A percentile compares a stretch with the other conserved stretches of the same genome.
Evolutionary conservation across 768 basidiomycete species (phyloP).

Genomic region (Chalciporus piperatus): DNA sequence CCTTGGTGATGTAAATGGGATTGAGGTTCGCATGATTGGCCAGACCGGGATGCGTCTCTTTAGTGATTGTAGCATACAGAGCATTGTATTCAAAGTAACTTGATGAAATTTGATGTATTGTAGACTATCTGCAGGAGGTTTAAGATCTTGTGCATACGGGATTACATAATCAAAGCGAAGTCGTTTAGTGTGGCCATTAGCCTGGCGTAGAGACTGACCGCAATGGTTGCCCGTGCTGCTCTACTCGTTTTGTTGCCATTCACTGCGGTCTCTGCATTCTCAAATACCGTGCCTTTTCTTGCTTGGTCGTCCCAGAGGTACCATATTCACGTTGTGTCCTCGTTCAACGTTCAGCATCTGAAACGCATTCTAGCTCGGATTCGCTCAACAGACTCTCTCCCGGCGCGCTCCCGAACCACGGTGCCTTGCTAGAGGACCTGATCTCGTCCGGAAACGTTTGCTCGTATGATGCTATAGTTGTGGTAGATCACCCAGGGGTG

Average conservation of each 20-base stretch:
- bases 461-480: slow-evolving; percentile 59
- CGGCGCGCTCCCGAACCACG: slow-evolving; percentile 27
- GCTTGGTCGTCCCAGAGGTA: slow-evolving; percentile 72
- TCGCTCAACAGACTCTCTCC: slow-evolving; percentile 43
- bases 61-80: too few species aligned
- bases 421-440: slow-evolving; percentile 44
- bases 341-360: background rate
- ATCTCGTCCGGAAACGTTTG: slow-evolving; percentile 50
- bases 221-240: slow-evolving; percentile 45
- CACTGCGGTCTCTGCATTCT: slow-evolving; percentile 48
- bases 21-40: too few species aligned
- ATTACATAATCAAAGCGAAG: too few species aligned
- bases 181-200: too few species aligned
- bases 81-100: too few species aligned
- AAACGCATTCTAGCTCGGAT: slow-evolving; percentile 40
- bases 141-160: too few species aligned
- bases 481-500: slow-evolving; percentile 74
- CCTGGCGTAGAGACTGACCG: too few species aligned
- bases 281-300: slow-evolving; percentile 60
- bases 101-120: too few species aligned
- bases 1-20: too few species aligned
- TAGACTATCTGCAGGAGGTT: too few species aligned
- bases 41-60: too few species aligned
- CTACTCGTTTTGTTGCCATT: slow-evolving; percentile 45
- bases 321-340: background rate